Evolutionary conservation across 2,329 filamentous ascomycete species (phyloP).

Genomic region (Fusarium sp.): DNA sequence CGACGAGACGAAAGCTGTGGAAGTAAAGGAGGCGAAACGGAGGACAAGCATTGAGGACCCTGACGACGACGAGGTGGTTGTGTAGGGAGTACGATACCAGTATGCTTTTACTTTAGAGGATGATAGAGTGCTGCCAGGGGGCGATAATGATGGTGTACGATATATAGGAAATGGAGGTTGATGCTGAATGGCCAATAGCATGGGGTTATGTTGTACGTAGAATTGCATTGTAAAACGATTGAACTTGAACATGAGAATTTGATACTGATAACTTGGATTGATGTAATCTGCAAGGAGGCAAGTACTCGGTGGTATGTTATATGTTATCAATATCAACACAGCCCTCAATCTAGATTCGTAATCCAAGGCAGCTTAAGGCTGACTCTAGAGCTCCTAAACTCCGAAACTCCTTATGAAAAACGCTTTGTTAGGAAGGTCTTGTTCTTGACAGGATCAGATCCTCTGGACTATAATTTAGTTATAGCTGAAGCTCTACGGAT

Average conservation of each 20-base stretch:
- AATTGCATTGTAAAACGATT: slow-evolving; percentile 16
- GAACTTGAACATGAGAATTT: neutral
- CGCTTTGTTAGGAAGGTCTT: neutral
- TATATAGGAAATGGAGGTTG: slow-evolving; percentile 16
- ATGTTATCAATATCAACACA: no score
- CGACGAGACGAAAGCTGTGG: slow-evolving; percentile 58
- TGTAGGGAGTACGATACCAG: slow-evolving; percentile 48
- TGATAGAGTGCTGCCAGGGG: slow-evolving; percentile 6
- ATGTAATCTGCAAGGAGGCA: neutral
- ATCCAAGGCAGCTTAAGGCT: no score
- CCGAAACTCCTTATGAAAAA: neutral
- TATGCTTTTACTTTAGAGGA: slow-evolving; percentile 4
- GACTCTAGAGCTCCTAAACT: no score
- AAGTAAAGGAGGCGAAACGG: slow-evolving; percentile 66
- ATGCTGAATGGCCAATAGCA: neutral
- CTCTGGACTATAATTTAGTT: slow-evolving; percentile 2
- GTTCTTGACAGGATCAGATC: neutral
- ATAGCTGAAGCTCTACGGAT: neutral
- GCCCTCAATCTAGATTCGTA: neutral
- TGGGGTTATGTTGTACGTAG: slow-evolving; percentile 27
- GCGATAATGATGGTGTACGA: slow-evolving; percentile 40
- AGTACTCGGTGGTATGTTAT: no score
- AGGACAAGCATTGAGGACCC: slow-evolving; percentile 72
- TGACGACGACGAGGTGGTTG: slow-evolving; percentile 65
- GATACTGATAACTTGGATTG: neutral